phyloP scores from a whole-genome alignment of 768 basidiomycete species.

The Leccinum disarticulatum region DNA sequence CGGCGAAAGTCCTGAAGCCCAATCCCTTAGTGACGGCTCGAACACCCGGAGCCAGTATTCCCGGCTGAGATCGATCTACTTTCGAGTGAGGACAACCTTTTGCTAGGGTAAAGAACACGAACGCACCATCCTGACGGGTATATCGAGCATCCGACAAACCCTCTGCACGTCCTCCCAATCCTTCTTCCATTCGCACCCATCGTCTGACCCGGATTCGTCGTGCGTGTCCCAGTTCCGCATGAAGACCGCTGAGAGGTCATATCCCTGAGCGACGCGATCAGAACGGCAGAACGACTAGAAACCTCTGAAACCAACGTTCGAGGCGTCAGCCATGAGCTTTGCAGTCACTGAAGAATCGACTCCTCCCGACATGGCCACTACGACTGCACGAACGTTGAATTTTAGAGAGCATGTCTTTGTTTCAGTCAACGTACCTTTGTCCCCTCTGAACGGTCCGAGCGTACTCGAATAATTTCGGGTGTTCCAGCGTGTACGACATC shows the following conservation, averaged over 20 bases:
- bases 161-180: slow-evolving; percentile 90
- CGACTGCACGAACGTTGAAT: slow-evolving; percentile 47
- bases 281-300: not conserved
- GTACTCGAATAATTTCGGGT: slow-evolving; percentile 15
- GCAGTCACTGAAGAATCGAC: slow-evolving; percentile 93
- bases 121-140: slow-evolving; percentile 71
- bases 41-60: slow-evolving; percentile 94
- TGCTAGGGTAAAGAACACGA: not conserved
- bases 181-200: slow-evolving; percentile 94
- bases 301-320: slow-evolving; percentile 42
- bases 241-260: slow-evolving; percentile 82
- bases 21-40: slow-evolving; percentile 74
- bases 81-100: slow-evolving; percentile 3
- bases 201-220: slow-evolving; percentile 75
- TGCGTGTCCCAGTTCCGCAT: slow-evolving; percentile 97
- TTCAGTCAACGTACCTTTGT: slow-evolving; percentile 22
- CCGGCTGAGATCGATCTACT: slow-evolving; percentile 79
- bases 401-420: not conserved
- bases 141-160: slow-evolving; percentile 70
- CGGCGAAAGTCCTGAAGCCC: slow-evolving; percentile 80
- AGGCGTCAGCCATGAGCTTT: slow-evolving; percentile 57
- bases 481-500: slow-evolving; percentile 7
- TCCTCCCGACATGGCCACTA: slow-evolving; percentile 93
- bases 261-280: slow-evolving; percentile 48
- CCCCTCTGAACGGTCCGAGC: slow-evolving; percentile 24